Conservation (phyloP, 306 rosid genomes). For the Clitoria ternatea region DNA sequence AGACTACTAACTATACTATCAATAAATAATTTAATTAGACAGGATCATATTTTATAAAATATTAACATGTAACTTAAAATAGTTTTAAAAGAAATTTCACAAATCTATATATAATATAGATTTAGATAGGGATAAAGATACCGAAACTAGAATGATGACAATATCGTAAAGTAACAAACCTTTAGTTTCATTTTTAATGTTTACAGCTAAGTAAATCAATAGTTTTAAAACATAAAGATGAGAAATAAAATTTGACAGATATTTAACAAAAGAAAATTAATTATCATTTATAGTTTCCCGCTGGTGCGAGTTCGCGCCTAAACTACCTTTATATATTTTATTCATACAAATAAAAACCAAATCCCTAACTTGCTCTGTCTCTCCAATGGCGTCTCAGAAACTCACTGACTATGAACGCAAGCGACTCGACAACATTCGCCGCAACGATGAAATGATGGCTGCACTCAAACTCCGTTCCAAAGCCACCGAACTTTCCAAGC, state of each 20-base stretch:
- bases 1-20: too few relatives aligned
- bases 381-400: slow-evolving; percentile 49
- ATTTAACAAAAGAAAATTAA: not conserved
- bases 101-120: too few relatives aligned
- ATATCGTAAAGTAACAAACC: too few relatives aligned
- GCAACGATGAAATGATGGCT: slow-evolving; percentile 84
- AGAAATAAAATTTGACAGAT: not conserved
- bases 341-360: not conserved
- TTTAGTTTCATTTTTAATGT: too few relatives aligned
- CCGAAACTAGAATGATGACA: too few relatives aligned
- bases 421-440: slow-evolving; percentile 87
- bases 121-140: too few relatives aligned
- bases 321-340: not conserved
- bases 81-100: too few relatives aligned
- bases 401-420: slow-evolving; percentile 75
- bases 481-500: slow-evolving; percentile 62
- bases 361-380: slow-evolving; percentile 12
- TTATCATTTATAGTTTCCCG: not conserved
- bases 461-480: slow-evolving; percentile 68
- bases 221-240: too few relatives aligned
- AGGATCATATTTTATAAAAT: too few relatives aligned
- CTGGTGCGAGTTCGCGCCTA: not conserved
- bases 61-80: too few relatives aligned
- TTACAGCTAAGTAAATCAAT: too few relatives aligned
- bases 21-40: too few relatives aligned